Conservation (phyloP, 441 rosid genomes). For the Gossypium laxum region DNA sequence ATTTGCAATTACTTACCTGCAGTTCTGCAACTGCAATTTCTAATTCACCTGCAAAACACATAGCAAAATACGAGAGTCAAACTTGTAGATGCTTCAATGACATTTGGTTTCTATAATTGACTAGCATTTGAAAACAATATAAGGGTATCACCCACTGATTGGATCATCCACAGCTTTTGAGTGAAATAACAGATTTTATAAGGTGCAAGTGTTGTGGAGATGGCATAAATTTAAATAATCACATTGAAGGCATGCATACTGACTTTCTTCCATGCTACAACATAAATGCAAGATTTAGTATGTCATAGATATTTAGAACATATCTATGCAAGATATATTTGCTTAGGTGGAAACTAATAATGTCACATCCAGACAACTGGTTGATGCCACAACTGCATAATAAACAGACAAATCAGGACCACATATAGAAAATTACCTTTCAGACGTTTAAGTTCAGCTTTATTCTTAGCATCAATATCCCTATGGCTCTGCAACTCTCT, state of each 20-base stretch:
- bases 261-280: background rate
- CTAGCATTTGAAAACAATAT: background rate
- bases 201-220: background rate
- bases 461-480: slow-evolving; percentile 58
- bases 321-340: background rate
- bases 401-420: background rate
- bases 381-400: background rate
- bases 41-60: slow-evolving; percentile 56
- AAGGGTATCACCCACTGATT: background rate
- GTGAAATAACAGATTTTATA: background rate
- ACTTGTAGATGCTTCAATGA: slow-evolving; percentile 11
- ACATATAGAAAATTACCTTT: slow-evolving; percentile 43
- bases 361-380: background rate
- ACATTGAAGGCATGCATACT: background rate
- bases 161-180: background rate
- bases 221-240: background rate
- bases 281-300: slow-evolving; percentile 2
- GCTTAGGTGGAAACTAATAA: background rate
- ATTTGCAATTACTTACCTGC: slow-evolving; percentile 53
- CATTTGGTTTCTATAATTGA: slow-evolving; percentile 6
- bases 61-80: slow-evolving; percentile 18
- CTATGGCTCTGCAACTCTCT: slow-evolving; percentile 50
- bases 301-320: background rate
- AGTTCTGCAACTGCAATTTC: slow-evolving; percentile 54
- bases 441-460: slow-evolving; percentile 52